These are phyloP conservation scores for Lactarius akahatsu DNA, from an alignment of 768 basidiomycete genomes.

Conservation along the genomic window DNA sequence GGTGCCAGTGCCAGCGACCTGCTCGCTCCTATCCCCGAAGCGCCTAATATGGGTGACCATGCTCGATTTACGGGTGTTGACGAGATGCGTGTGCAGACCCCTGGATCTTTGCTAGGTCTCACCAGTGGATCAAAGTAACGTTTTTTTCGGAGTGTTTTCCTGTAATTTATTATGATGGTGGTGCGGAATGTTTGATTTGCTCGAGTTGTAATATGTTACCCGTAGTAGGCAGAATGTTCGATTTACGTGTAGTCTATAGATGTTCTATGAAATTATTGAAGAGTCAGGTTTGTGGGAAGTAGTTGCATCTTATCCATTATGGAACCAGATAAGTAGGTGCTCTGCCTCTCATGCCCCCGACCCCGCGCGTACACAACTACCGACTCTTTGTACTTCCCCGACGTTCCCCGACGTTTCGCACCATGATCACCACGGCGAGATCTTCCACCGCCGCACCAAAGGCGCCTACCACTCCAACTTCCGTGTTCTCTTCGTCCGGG, in stretches of 20 bases:
- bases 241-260: conserved; percentile 14
- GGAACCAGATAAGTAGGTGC: background rate
- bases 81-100: conserved; percentile 29
- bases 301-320: background rate
- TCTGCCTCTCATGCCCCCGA: conserved; percentile 18
- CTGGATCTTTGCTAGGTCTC: conserved; percentile 28
- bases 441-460: background rate
- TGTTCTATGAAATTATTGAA: background rate
- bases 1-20: conserved; percentile 12
- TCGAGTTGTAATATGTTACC: conserved; percentile 8
- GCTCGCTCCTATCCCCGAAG: conserved; percentile 9
- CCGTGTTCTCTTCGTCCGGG: conserved; percentile 12
- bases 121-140: conserved; percentile 18
- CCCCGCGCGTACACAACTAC: background rate
- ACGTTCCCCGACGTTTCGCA: background rate
- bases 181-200: conserved; percentile 3
- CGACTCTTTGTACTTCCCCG: conserved; percentile 16
- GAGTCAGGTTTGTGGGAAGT: background rate
- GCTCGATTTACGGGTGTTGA: conserved; percentile 1
- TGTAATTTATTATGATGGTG: conserved; percentile 22
- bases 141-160: background rate
- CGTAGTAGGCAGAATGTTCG: background rate
- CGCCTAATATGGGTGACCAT: background rate
- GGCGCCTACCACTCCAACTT: background rate
- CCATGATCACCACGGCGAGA: conserved; percentile 3